Evolutionary conservation across 192 early-diverging fungal genomes (phyloP).

Genomic region (Coemansia sp.): DNA sequence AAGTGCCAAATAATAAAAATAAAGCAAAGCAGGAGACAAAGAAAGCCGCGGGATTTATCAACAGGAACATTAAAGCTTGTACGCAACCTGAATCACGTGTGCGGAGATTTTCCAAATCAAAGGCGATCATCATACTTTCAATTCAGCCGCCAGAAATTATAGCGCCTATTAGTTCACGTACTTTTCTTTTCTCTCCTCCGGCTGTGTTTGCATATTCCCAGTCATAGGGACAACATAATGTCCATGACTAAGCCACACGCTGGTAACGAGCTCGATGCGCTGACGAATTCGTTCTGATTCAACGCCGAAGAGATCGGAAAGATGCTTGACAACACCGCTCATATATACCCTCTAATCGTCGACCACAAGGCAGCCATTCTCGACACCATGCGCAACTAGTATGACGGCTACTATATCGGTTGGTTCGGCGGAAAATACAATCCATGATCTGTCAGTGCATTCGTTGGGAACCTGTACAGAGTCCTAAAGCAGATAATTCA

Average conservation of each 20-base stretch:
- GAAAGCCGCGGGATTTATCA: too few relatives aligned
- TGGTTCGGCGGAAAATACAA: constrained; percentile 42
- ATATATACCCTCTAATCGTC: background rate
- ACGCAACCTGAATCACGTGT: background rate
- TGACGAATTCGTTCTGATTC: constrained; percentile 39
- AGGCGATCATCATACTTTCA: too few relatives aligned
- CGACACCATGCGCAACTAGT: constrained; percentile 20
- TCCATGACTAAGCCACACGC: constrained; percentile 19
- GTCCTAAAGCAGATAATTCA: constrained; percentile 11
- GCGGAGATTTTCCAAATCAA: background rate
- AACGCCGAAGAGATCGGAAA: constrained; percentile 32
- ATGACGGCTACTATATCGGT: constrained; percentile 36
- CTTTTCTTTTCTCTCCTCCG: too few relatives aligned
- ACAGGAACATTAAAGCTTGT: too few relatives aligned
- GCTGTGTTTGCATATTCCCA: too few relatives aligned
- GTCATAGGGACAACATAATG: constrained; percentile 18
- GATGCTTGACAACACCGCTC: constrained; percentile 37
- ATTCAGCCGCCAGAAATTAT: too few relatives aligned
- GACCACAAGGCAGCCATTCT: constrained; percentile 24
- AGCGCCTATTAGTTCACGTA: too few relatives aligned
- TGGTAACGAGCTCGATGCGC: constrained; percentile 23
- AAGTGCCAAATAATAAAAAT: background rate
- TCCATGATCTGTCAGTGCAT: too few relatives aligned
- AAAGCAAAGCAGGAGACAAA: constrained; percentile 1
- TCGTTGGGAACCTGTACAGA: constrained; percentile 20